Evolutionary conservation across 2,329 filamentous ascomycete species (phyloP).

Genomic region (Fusarium sp.): DNA sequence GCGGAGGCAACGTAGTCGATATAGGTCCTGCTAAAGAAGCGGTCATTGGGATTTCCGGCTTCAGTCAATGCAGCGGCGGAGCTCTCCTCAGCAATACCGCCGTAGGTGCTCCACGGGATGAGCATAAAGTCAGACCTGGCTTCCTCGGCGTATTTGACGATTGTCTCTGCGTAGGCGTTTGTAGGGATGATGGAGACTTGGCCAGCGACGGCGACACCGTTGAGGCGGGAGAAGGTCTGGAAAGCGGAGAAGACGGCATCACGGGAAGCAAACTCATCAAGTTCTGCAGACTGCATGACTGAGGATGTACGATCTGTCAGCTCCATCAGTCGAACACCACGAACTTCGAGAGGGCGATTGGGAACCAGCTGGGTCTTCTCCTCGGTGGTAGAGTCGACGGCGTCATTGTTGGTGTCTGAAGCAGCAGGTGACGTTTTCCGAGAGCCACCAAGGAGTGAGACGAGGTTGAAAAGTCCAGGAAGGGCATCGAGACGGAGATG

Average conservation of each 20-base stretch:
- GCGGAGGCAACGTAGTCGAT: constrained; percentile 79
- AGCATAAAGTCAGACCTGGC: constrained; percentile 80
- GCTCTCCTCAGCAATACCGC: constrained; percentile 74
- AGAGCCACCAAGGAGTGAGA: constrained; percentile 46
- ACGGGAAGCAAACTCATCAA: constrained; percentile 76
- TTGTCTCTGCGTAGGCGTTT: constrained; percentile 80
- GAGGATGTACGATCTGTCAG: constrained; percentile 93
- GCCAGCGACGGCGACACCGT: constrained; percentile 85
- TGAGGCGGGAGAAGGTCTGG: constrained; percentile 85
- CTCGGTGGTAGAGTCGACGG: constrained; percentile 1
- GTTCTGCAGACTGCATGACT: constrained; percentile 92
- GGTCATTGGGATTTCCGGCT: constrained; percentile 41
- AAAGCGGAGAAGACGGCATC: constrained; percentile 95
- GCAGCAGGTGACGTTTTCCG: constrained; percentile 15
- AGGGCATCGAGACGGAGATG: constrained; percentile 51
- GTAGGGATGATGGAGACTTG: constrained; percentile 85
- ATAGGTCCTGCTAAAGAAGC: constrained; percentile 64
- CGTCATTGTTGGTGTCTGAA: constrained; percentile 15
- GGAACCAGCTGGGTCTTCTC: constrained; percentile 1
- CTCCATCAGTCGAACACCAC: constrained; percentile 87
- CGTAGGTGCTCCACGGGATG: constrained; percentile 90
- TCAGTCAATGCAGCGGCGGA: constrained; percentile 30
- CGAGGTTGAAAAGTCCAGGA: constrained; percentile 49
- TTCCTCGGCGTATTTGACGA: constrained; percentile 77
- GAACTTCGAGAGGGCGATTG: constrained; percentile 54